A percentile compares a stretch with the other conserved stretches of the same genome.
Conservation (phyloP, 2,329 filamentous ascomycete species). For the Aspergillus uvarum region DNA sequence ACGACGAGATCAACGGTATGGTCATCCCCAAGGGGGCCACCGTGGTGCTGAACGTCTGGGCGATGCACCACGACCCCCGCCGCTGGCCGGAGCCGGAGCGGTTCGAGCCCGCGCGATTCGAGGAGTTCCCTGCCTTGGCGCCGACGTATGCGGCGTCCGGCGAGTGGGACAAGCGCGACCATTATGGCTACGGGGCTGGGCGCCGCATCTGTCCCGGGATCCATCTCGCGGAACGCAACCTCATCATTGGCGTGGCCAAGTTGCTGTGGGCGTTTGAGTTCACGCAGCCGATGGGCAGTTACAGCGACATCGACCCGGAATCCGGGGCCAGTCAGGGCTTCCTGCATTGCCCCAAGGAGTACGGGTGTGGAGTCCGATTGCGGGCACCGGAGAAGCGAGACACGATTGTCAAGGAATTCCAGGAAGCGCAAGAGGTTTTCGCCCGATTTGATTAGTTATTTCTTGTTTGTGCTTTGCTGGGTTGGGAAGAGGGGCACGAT, state of each 20-base stretch:
- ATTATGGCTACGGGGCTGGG: slow-evolving; percentile 28
- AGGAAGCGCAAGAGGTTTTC: neutral
- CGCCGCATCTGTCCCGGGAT: slow-evolving; percentile 35
- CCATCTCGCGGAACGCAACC: slow-evolving; percentile 54
- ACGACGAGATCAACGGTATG: slow-evolving; percentile 45
- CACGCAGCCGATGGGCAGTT: neutral
- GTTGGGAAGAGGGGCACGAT: too few species aligned
- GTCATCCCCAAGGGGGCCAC: slow-evolving; percentile 49
- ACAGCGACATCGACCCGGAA: neutral
- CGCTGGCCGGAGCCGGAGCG: slow-evolving; percentile 36
- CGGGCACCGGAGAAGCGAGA: neutral
- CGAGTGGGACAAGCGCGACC: slow-evolving; percentile 36
- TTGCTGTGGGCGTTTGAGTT: slow-evolving; percentile 51
- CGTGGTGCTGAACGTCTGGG: slow-evolving; percentile 47
- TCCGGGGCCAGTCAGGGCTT: slow-evolving; percentile 5
- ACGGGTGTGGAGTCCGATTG: slow-evolving; percentile 19
- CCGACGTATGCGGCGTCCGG: slow-evolving; percentile 33
- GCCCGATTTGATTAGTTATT: too few species aligned
- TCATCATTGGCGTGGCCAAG: slow-evolving; percentile 49
- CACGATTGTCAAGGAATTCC: slow-evolving; percentile 37
- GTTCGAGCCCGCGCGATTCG: slow-evolving; percentile 36
- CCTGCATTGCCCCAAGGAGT: neutral
- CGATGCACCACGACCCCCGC: slow-evolving; percentile 49
- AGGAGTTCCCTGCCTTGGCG: slow-evolving; percentile 22
- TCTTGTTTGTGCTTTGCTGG: too few species aligned